Base-by-base conservation (phyloP, 1,284 basidiomycete species). In the Kalmanozyma brasiliensis region DNA sequence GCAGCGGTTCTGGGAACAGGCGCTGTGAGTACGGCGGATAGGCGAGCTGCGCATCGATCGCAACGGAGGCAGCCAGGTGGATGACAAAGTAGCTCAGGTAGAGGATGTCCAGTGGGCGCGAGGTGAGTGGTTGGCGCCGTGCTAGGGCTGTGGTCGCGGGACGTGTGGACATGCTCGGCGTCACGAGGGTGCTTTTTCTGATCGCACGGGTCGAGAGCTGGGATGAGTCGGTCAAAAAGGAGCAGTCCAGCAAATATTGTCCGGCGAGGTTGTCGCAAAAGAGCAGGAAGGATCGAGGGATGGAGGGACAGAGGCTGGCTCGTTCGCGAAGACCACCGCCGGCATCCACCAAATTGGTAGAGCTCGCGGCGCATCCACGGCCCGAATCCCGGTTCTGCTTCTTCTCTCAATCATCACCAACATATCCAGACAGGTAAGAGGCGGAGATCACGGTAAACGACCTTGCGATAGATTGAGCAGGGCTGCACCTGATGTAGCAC, bases 41-140 rank as follows among this genome's bases (percentile, higher is more conserved):
- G 17, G 67, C 65, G 11, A 61, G 42, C 43, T 76, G 74, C 14
- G 59, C 67, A 60, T 76, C 74, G 22, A 76, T 46, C 8, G 57
- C 62, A 7, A 72, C 11, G 14, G 66, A 72, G 2, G 71, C 73
- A 4, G 60, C 6, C 8, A 76, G 61, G 43, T 76, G 72, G 48
- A 76, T 58, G 35, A 23, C 46, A 46, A 75, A 75, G 57, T 67
- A 75, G 9, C 49, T 24, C n/a, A 73, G 35, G 46, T 75, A 75
- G 20, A 73, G 45, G 13, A 59, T 30, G 36, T 75, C 73, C 23
- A 75, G 34, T 2, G 58, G 58, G 4, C 71, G 56, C 14, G 46
- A 26, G 1, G 44, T 46, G 4, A 69, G 49, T 10, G 52, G 17
- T 23, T 38, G 42, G 2, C 36, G 32, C 23, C 26, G 16, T 23